phyloP scores from a whole-genome alignment of 768 basidiomycete genomes.

The Neoboletus subvelutipes region DNA sequence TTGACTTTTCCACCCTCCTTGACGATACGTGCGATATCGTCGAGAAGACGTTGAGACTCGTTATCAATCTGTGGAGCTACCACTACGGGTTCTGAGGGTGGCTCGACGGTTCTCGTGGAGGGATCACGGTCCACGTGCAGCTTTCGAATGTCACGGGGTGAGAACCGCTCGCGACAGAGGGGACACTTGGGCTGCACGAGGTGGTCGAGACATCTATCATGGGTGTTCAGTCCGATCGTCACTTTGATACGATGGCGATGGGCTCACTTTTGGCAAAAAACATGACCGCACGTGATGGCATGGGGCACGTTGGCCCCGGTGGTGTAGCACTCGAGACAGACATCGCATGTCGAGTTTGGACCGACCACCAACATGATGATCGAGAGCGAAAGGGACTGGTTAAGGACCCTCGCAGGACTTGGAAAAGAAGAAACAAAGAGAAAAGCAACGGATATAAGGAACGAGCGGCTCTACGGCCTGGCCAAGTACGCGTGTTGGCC shows the following conservation, averaged over 20 bases:
- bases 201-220: constrained; percentile 52
- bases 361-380: constrained; percentile 66
- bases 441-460: constrained; percentile 22
- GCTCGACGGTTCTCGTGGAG: constrained; percentile 20
- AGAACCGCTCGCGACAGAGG: constrained; percentile 59
- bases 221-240: constrained; percentile 6
- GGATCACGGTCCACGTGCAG: constrained; percentile 59
- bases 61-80: constrained; percentile 33
- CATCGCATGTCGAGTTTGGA: constrained; percentile 67
- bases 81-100: constrained; percentile 20
- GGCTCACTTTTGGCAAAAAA: constrained; percentile 53
- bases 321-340: constrained; percentile 68
- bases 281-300: constrained; percentile 69
- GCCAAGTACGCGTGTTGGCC: constrained; percentile 32
- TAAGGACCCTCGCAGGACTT: constrained; percentile 31
- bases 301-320: constrained; percentile 55
- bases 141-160: constrained; percentile 44
- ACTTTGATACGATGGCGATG: constrained; percentile 19
- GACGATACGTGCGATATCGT: constrained; percentile 52
- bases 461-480: constrained; percentile 21
- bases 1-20: constrained; percentile 55
- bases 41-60: constrained; percentile 52
- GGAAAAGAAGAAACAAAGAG: constrained; percentile 4
- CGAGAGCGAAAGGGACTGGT: constrained; percentile 31
- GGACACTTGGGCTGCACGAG: constrained; percentile 55